Base-by-base conservation (phyloP, 495 filamentous ascomycete species). In the Aspergillus sclerotiicarbonarius region DNA sequence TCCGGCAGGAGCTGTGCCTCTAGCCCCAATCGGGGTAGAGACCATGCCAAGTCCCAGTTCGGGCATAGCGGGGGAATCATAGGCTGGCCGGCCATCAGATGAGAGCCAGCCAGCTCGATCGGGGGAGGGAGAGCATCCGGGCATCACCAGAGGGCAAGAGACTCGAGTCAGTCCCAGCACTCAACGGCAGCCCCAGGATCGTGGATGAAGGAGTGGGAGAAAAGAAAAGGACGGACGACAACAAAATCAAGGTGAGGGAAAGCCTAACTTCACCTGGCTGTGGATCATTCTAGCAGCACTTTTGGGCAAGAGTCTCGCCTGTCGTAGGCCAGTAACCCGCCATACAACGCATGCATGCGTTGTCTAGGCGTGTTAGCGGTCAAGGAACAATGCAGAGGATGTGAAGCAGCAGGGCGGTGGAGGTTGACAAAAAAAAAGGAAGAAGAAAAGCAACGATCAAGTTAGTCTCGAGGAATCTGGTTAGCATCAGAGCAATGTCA, bases 21-120 rank as follows among this genome's bases (percentile, higher is more conserved):
- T 62, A 65, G 54, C 47, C 56, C 57, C 4, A 19, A 57, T 60
- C 20, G 8, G 39, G 63, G 13, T 55, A 59, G 45, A 39, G 48
- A 32, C 58, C 18, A 39, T 54, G 55, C 58, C 63, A 56, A 63
- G 47, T 31, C 37, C 64, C 54, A 33, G 44, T 48, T 67, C 43
- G n/a, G 61, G 61, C 12, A 62, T 63, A 63, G 64, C 53, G 53
- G 56, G 47, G 54, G 46, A 51, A 58, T n/a, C 4, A 48, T 31
- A 33, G 19, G 32, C 47, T 16, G 47, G 29, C 21, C 1, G 46
- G 19, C 6, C 6, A 37, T 10, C 31, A 57, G 54, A 47, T 32
- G 41, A 21, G 57, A 31, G 44, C 4, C n/a, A 2, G 37, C 12
- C 12, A 12, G 8, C 37, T 13, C 37, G 37, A 41, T 41, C 37